Percentiles rank a stretch among this genome's conserved stretches.
Conservation (phyloP, 352 stramenopile genomes). For the Pythium dissimile region DNA sequence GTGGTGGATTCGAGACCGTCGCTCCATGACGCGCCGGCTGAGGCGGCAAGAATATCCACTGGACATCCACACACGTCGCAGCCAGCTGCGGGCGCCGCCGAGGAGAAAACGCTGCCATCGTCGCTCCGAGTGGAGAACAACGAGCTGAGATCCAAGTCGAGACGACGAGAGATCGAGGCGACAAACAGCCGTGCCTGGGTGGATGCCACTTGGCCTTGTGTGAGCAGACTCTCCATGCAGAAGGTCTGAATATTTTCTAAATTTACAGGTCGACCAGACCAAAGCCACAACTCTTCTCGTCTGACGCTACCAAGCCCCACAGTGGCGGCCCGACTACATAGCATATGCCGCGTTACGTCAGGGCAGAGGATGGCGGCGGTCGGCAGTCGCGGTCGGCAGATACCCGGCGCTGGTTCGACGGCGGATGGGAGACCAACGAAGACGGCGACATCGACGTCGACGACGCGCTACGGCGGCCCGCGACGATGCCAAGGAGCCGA, state of each 20-base stretch:
- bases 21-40: slow-evolving; percentile 11
- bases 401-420: neutral
- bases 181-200: too few species aligned
- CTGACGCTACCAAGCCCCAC: too few species aligned
- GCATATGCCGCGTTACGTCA: too few species aligned
- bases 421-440: slow-evolving; percentile 1
- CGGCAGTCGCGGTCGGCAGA: slow-evolving; percentile 7
- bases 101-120: slow-evolving; percentile 9
- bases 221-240: too few species aligned
- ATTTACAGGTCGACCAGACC: too few species aligned
- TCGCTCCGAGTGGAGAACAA: too few species aligned
- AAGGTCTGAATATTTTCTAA: too few species aligned
- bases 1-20: neutral
- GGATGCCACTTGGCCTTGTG: too few species aligned
- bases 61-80: slow-evolving; percentile 24
- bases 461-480: neutral
- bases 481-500: neutral
- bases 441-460: neutral
- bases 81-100: neutral
- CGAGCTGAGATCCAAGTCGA: too few species aligned
- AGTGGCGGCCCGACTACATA: too few species aligned
- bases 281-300: too few species aligned
- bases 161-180: too few species aligned
- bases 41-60: slow-evolving; percentile 49
- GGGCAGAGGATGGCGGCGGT: neutral